Conservation (phyloP, 345 rosid species). For the Camelina hispida region DNA sequence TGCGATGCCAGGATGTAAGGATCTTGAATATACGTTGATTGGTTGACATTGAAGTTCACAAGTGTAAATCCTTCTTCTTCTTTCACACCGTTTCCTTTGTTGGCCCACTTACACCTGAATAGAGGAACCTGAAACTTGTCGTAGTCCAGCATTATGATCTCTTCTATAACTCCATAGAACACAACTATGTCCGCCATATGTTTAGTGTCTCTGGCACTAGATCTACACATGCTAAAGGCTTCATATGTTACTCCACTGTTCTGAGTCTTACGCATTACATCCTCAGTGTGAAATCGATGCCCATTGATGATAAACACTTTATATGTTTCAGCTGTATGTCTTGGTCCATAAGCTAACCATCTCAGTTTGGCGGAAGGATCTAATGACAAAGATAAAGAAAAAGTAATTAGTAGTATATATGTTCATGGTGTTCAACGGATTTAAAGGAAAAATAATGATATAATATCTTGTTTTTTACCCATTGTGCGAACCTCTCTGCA, state of each 20-base stretch:
- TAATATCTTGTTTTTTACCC: background rate
- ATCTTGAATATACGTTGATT: background rate
- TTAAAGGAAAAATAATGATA: too few relatives aligned
- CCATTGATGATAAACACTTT: background rate
- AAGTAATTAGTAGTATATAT: too few relatives aligned
- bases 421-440: too few relatives aligned
- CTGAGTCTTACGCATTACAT: too few relatives aligned
- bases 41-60: constrained; percentile 1
- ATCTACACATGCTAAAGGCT: background rate
- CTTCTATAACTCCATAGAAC: background rate
- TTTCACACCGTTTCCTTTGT: background rate
- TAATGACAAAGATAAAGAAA: background rate
- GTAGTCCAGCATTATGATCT: background rate
- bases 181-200: background rate
- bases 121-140: background rate
- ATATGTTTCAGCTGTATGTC: background rate
- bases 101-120: background rate
- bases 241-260: too few relatives aligned
- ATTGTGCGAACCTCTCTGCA: background rate
- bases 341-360: background rate
- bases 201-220: background rate
- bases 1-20: background rate
- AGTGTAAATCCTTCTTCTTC: background rate
- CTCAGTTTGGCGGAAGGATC: background rate
- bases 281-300: too few relatives aligned